These are phyloP conservation scores for Globisporangium mamillatum DNA, from an alignment of 352 stramenopile genomes.

Conservation along the genomic window DNA sequence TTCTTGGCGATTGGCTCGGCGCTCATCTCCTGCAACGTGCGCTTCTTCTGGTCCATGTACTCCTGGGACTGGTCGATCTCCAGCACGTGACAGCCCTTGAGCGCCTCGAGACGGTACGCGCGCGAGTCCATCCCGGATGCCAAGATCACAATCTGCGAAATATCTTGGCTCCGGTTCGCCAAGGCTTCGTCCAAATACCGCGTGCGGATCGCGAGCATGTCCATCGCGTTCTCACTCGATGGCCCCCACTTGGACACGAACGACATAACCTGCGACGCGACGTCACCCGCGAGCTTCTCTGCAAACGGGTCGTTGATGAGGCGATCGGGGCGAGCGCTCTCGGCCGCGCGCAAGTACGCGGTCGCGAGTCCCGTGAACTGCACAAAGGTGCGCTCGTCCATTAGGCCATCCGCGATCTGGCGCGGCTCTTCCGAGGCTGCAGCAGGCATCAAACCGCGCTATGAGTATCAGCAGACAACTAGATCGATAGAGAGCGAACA, in stretches of 20 bases:
- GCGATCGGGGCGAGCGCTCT: conserved; percentile 17
- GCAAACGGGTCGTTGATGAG: conserved; percentile 24
- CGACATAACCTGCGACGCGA: not conserved
- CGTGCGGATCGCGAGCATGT: conserved; percentile 23
- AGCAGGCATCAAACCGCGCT: not conserved
- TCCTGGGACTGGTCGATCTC: conserved; percentile 19
- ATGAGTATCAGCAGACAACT: not conserved
- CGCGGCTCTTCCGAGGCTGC: not conserved
- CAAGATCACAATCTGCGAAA: conserved; percentile 23
- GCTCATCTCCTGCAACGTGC: not conserved
- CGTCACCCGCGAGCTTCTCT: conserved; percentile 15
- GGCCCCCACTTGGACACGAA: conserved; percentile 14
- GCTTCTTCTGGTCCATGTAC: conserved; percentile 18
- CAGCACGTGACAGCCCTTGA: conserved; percentile 16
- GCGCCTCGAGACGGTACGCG: conserved; percentile 20
- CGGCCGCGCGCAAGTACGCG: conserved; percentile 21
- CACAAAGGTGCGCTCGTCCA: conserved; percentile 8
- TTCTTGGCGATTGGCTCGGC: conserved; percentile 6
- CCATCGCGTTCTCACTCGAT: not conserved
- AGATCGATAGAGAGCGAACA: not conserved
- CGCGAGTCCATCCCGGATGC: conserved; percentile 19
- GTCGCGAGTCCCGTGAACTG: conserved; percentile 15
- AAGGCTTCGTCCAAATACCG: conserved; percentile 24
- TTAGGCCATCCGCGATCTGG: not conserved
- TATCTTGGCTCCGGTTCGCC: not conserved